Percentiles rank a stretch among this genome's conserved stretches.
These are phyloP conservation scores for Trichoderma harzianum DNA, from an alignment of 2,329 filamentous ascomycete species.

Conservation along the genomic window DNA sequence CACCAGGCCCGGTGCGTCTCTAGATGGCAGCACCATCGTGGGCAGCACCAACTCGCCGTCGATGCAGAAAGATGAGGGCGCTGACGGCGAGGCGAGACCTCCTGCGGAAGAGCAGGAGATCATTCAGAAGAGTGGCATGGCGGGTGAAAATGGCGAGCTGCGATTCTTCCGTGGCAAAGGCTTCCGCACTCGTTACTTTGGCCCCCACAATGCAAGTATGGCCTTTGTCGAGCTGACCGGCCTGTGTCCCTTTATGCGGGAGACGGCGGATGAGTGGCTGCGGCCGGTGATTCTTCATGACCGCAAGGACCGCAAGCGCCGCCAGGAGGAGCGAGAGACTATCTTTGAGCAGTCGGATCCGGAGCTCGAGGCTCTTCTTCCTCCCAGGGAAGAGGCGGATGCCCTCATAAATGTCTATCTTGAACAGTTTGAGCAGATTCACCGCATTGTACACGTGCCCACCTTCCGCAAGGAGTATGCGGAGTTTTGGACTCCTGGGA, in stretches of 20 bases:
- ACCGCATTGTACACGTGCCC: constrained; percentile 58
- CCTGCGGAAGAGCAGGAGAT: constrained; percentile 39
- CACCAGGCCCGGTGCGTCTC: constrained; percentile 42
- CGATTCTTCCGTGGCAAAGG: constrained; percentile 57
- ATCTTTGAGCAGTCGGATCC: constrained; percentile 46
- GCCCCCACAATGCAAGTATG: constrained; percentile 58
- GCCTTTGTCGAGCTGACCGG: constrained; percentile 58
- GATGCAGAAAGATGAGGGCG: constrained; percentile 42
- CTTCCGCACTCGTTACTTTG: constrained; percentile 59
- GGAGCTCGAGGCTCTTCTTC: constrained; percentile 49
- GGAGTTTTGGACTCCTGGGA: constrained; percentile 50
- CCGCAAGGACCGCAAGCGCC: constrained; percentile 53
- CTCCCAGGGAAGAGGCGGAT: constrained; percentile 46
- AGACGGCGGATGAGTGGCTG: constrained; percentile 60
- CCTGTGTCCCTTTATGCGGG: constrained; percentile 58
- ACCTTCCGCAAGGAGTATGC: constrained; percentile 56
- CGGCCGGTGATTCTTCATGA: constrained; percentile 54
- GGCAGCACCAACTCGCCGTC: constrained; percentile 43
- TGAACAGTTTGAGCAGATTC: constrained; percentile 53
- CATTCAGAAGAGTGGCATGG: constrained; percentile 39
- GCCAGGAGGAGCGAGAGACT: constrained; percentile 51
- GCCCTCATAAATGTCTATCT: constrained; percentile 49
- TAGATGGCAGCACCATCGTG: constrained; percentile 52
- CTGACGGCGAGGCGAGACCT: constrained; percentile 32
- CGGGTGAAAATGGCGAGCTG: constrained; percentile 50